phyloP scores from a whole-genome alignment of 345 rosid species.

The Atalantia buxifolia region DNA sequence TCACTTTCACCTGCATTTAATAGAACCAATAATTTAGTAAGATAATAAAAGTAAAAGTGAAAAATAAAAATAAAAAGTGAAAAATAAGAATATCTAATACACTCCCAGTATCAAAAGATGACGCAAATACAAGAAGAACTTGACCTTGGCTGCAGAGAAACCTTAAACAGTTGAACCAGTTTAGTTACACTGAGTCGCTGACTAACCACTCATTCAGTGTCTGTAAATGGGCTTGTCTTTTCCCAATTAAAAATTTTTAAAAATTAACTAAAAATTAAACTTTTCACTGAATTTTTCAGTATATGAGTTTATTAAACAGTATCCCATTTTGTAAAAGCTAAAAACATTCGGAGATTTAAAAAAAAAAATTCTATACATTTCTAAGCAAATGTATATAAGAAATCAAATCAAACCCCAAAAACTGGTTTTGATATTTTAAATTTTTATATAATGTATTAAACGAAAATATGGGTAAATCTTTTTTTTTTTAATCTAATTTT shows the following conservation, averaged over 20 bases:
- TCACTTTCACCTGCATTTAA: conserved; percentile 25
- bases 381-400: background rate
- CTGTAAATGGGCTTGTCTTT: background rate
- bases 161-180: conserved; percentile 2
- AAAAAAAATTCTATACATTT: no score
- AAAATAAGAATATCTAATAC: no score
- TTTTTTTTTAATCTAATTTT: background rate
- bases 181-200: no score
- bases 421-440: background rate
- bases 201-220: background rate
- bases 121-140: conserved; percentile 1
- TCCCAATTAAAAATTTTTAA: background rate
- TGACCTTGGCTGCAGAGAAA: conserved; percentile 18
- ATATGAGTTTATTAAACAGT: background rate
- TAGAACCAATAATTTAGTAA: conserved; percentile 6
- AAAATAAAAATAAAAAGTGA: background rate
- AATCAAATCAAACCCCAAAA: background rate
- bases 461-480: background rate
- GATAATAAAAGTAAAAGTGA: background rate
- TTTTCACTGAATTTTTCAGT: background rate
- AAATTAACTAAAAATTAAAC: background rate
- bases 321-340: background rate
- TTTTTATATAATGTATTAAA: background rate
- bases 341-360: background rate
- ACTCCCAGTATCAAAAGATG: background rate